Evolutionary conservation across 2,329 filamentous ascomycete species (phyloP).

Genomic region (Westerdykella ornata): DNA sequence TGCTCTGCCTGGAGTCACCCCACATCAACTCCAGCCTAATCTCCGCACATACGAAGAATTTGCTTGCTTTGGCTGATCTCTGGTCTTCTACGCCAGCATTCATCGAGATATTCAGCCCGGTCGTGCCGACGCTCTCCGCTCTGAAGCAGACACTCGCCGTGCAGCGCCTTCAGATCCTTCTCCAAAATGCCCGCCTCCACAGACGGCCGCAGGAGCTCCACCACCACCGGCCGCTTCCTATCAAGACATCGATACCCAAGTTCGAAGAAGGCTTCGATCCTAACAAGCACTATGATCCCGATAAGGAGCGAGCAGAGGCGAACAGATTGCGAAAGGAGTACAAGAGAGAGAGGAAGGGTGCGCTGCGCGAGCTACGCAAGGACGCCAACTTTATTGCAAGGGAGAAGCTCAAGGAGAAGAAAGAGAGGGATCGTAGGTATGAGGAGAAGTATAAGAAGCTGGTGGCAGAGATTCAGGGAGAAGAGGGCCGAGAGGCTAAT

Average conservation of each 20-base stretch:
- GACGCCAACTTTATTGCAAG: constrained; percentile 90
- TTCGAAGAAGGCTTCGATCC: constrained; percentile 96
- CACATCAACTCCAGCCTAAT: constrained; percentile 44
- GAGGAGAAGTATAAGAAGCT: constrained; percentile 93
- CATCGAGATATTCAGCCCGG: constrained; percentile 67
- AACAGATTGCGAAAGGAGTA: constrained; percentile 82
- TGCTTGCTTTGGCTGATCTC: constrained; percentile 61
- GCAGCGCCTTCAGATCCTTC: constrained; percentile 54
- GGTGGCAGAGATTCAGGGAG: constrained; percentile 89
- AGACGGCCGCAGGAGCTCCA: constrained; percentile 82
- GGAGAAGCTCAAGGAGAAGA: constrained; percentile 86
- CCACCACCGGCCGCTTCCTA: constrained; percentile 78
- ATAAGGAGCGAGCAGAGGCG: constrained; percentile 79
- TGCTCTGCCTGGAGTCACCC: constrained; percentile 58
- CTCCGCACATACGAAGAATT: constrained; percentile 56
- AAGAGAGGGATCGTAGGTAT: constrained; percentile 85
- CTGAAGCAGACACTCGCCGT: constrained; percentile 45
- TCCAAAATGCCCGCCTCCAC: constrained; percentile 55
- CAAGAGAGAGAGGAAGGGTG: constrained; percentile 93
- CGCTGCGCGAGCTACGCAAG: constrained; percentile 87
- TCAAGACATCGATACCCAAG: constrained; percentile 83
- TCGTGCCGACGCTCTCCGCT: constrained; percentile 32
- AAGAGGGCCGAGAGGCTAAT: constrained; percentile 82
- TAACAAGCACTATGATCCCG: constrained; percentile 92
- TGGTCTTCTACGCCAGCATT: constrained; percentile 73